Conservation (phyloP, 1,139 yeast genomes). For the Nakaseomyces delphensis region DNA sequence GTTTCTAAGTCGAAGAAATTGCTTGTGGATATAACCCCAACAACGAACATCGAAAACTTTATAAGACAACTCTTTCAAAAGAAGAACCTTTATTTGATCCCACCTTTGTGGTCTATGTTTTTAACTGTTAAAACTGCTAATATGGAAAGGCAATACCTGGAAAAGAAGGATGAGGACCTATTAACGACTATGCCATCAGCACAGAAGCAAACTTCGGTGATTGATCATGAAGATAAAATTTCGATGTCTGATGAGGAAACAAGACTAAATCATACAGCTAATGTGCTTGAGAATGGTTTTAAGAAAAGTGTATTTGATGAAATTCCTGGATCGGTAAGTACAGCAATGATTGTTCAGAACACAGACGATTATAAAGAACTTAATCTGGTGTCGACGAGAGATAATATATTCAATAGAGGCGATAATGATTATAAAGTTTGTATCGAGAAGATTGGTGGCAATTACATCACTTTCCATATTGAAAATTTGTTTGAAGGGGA, state of each 20-base stretch:
- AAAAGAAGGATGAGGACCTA: slow-evolving; percentile 10
- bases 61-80: slow-evolving; percentile 25
- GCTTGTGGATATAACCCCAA: slow-evolving; percentile 18
- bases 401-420: slow-evolving; percentile 25
- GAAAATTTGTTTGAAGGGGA: slow-evolving; percentile 35
- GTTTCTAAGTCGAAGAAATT: slow-evolving; percentile 11
- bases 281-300: slow-evolving; percentile 1
- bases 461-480: slow-evolving; percentile 42
- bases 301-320: slow-evolving; percentile 24
- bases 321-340: slow-evolving; percentile 17
- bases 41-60: slow-evolving; percentile 27
- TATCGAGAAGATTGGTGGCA: slow-evolving; percentile 46
- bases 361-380: slow-evolving; percentile 34
- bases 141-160: slow-evolving; percentile 25
- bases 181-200: slow-evolving; percentile 8
- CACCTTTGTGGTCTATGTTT: slow-evolving; percentile 59
- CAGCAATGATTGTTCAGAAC: slow-evolving; percentile 34
- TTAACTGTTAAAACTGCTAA: slow-evolving; percentile 54
- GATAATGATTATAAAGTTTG: slow-evolving; percentile 35
- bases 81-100: slow-evolving; percentile 22
- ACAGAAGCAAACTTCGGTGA: slow-evolving; percentile 6
- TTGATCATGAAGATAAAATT: slow-evolving; percentile 22
- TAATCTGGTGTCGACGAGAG: slow-evolving; percentile 28
- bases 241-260: not conserved
- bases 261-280: slow-evolving; percentile 21